Conservation (phyloP, 495 filamentous ascomycete genomes). For the Aspergillus funiculosus region DNA sequence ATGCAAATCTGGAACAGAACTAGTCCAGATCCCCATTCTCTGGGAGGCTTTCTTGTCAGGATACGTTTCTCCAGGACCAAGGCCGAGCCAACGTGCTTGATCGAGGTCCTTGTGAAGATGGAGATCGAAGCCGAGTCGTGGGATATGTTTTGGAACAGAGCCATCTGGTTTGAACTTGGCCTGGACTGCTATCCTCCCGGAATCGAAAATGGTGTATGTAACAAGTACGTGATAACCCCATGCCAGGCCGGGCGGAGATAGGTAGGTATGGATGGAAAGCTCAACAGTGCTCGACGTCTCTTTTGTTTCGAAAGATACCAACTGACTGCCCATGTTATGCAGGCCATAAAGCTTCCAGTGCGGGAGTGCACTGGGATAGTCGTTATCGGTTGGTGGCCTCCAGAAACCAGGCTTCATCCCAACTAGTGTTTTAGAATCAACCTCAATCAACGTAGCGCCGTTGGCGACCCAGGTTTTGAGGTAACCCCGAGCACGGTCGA, state of each 20-base stretch:
- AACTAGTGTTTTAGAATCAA: neutral
- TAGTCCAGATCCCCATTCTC: constrained; percentile 44
- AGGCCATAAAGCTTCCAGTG: constrained; percentile 30
- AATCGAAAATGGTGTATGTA: constrained; percentile 41
- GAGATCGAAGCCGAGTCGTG: constrained; percentile 52
- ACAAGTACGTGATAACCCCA: constrained; percentile 50
- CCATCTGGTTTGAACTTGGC: constrained; percentile 33
- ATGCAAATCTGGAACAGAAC: constrained; percentile 41
- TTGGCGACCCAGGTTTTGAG: constrained; percentile 10
- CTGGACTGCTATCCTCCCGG: constrained; percentile 28
- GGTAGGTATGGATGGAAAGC: constrained; percentile 32
- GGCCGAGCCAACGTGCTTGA: constrained; percentile 50
- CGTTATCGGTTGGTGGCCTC: constrained; percentile 58
- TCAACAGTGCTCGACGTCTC: neutral
- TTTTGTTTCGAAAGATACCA: no score
- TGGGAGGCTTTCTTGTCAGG: constrained; percentile 54
- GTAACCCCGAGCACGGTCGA: constrained; percentile 10
- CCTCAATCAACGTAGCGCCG: neutral
- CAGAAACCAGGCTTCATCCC: constrained; percentile 31
- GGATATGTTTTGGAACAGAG: constrained; percentile 45
- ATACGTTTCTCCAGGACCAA: constrained; percentile 58
- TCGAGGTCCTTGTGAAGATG: constrained; percentile 33
- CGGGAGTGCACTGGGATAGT: constrained; percentile 38
- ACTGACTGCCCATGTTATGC: no score
- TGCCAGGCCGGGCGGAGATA: constrained; percentile 51